Evolutionary conservation across 495 filamentous ascomycete genomes (phyloP).

Genomic region (Immersiella caudata): DNA sequence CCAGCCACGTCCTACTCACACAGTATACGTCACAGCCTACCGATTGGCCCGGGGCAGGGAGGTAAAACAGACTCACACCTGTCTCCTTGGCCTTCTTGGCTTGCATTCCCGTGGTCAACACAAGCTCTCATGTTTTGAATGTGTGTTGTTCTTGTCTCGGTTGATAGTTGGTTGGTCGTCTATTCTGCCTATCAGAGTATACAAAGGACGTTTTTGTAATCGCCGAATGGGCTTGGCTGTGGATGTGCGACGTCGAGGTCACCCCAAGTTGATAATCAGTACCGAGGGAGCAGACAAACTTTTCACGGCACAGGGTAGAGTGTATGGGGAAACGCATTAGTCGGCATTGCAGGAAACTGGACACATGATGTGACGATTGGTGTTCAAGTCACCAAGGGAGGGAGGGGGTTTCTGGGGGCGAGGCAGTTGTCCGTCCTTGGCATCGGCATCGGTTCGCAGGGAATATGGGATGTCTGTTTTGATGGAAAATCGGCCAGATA

Average conservation of each 20-base stretch:
- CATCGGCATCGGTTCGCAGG: not conserved
- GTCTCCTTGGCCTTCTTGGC: not conserved
- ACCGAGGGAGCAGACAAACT: not conserved
- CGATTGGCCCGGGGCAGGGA: not conserved
- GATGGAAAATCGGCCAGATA: slow-evolving; percentile 2
- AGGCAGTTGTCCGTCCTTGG: not conserved
- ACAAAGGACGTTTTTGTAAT: not conserved
- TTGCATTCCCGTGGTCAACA: slow-evolving; percentile 4
- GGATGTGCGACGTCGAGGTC: not conserved
- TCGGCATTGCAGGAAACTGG: not conserved
- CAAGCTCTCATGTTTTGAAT: not conserved
- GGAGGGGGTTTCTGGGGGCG: not conserved
- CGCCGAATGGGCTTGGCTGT: slow-evolving; percentile 4
- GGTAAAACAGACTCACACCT: not conserved
- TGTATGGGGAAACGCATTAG: not conserved
- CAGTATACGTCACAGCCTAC: not conserved
- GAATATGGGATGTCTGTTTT: not conserved
- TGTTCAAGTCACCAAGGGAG: not conserved
- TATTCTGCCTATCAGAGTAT: not conserved
- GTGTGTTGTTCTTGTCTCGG: not conserved
- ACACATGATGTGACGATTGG: not conserved
- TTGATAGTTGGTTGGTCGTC: too few relatives aligned
- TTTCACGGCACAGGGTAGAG: not conserved
- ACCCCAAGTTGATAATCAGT: not conserved
- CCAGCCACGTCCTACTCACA: not conserved